Base-by-base conservation (phyloP, 2,329 filamentous ascomycete species). In the Capronia americana region DNA sequence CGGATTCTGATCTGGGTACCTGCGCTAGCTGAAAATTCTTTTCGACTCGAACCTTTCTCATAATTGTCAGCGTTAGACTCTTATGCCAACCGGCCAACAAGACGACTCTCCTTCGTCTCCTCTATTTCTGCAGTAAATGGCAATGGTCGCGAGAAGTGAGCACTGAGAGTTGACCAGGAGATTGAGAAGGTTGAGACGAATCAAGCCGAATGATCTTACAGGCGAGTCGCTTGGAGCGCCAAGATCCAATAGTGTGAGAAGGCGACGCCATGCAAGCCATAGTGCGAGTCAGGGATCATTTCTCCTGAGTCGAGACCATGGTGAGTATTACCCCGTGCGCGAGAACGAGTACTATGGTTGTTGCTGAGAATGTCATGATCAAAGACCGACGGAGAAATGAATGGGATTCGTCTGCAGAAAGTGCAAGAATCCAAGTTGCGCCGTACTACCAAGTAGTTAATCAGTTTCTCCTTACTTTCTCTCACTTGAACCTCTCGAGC, bases 221-320 rank as follows among this genome's bases (percentile, higher is more conserved):
- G 46, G 48, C 58, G 20, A 41, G 41, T 54, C 48, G 58, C 58
- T 54, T 61, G 26, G 34, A 32, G 26, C 57, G 66, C 66, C 63
- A 68, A 68, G 66, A 57, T 57, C 59, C 66, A 63, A 68, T 68
- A 68, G 66, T 65, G 38, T n/a, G 17, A n/a, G 5, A 5, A 44
- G 3, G 14, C 38, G 5, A 20, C 38, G 38, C 38, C 38, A n/a
- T n/a, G 6, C 38, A 17, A 44, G 38, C 38, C 38, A 17, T 44
- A 17, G 17, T 34, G 1, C 38, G 38, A 44, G 17, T 41, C 17
- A n/a, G 5, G 34, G 38, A 44, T 6, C 38, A n/a, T 44, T 41
- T 44, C 38, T 44, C 38, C 38, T 44, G 38, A 44, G 32, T 34
- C 32, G 1, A 4, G 32, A 34, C 32, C 10, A 4, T 3, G 10